Conservation (phyloP, 2,329 filamentous ascomycete genomes). For the Epichloe glyceriae region DNA sequence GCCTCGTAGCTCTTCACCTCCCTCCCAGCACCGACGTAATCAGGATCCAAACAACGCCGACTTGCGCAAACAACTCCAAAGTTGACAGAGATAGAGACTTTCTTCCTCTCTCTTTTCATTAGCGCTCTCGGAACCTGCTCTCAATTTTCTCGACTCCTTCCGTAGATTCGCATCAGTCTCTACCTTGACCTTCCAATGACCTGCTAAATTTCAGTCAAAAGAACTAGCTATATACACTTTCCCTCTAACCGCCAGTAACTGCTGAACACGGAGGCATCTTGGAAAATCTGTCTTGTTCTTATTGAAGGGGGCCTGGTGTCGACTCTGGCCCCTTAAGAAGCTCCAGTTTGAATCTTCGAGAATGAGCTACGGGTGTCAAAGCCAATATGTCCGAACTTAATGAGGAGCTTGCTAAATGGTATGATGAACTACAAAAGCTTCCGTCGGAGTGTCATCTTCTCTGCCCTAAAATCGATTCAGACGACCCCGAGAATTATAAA, state of each 20-base stretch:
- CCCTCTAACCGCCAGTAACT: not conserved
- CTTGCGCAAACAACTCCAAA: not conserved
- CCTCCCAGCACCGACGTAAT: not conserved
- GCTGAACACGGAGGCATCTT: not conserved
- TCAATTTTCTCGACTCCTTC: not conserved
- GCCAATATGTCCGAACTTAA: constrained; percentile 24
- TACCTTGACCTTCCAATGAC: not conserved
- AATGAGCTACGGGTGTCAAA: constrained; percentile 2
- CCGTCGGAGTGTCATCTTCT: constrained; percentile 47
- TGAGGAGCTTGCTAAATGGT: constrained; percentile 30
- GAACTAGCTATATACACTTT: not conserved
- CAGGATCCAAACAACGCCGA: not conserved
- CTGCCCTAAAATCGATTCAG: constrained; percentile 50
- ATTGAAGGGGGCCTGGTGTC: not conserved
- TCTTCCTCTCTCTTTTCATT: not conserved
- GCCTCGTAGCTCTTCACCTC: not conserved
- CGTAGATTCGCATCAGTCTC: not conserved
- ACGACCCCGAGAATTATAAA: constrained; percentile 50
- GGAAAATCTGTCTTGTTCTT: not conserved
- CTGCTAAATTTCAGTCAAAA: not conserved
- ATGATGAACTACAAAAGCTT: constrained; percentile 30
- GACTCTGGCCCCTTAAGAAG: not conserved
- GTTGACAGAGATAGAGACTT: not conserved
- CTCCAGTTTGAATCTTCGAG: not conserved
- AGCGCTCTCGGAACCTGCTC: not conserved